phyloP scores from a whole-genome alignment of 345 rosid genomes.

The Populus deltoides region DNA sequence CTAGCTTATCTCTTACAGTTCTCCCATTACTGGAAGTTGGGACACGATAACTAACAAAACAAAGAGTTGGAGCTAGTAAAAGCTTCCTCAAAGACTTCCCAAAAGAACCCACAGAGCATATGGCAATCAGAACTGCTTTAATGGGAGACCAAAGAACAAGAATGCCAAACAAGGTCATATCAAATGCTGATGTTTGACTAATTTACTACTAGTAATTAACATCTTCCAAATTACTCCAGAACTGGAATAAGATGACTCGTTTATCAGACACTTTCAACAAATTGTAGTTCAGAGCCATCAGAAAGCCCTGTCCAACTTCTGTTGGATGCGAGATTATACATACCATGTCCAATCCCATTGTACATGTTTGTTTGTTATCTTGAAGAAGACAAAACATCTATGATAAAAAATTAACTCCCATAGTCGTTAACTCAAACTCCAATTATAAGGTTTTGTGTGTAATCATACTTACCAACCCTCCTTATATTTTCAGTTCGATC shows the following conservation, averaged over 20 bases:
- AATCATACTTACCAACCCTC: conserved; percentile 70
- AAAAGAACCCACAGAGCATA: not conserved
- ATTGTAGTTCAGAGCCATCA: not conserved
- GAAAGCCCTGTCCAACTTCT: conserved; percentile 4
- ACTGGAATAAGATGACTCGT: not conserved
- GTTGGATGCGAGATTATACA: not conserved
- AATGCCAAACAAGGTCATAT: not conserved
- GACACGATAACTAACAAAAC: too few species aligned
- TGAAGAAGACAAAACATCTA: not conserved
- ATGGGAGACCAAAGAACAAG: not conserved
- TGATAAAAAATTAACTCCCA: not conserved
- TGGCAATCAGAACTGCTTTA: not conserved
- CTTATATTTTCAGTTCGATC: conserved; percentile 91
- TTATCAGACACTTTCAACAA: not conserved
- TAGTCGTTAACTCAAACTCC: not conserved
- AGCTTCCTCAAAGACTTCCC: not conserved
- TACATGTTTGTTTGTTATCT: not conserved
- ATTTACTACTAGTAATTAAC: not conserved
- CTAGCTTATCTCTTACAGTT: too few species aligned
- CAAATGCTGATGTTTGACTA: not conserved
- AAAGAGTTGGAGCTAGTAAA: not conserved
- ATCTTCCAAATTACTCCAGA: not conserved
- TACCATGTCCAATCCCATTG: not conserved
- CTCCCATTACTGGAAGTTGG: not conserved
- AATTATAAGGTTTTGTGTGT: not conserved